phyloP scores from a whole-genome alignment of 2,329 filamentous ascomycete species.

The Onygenales sp. region DNA sequence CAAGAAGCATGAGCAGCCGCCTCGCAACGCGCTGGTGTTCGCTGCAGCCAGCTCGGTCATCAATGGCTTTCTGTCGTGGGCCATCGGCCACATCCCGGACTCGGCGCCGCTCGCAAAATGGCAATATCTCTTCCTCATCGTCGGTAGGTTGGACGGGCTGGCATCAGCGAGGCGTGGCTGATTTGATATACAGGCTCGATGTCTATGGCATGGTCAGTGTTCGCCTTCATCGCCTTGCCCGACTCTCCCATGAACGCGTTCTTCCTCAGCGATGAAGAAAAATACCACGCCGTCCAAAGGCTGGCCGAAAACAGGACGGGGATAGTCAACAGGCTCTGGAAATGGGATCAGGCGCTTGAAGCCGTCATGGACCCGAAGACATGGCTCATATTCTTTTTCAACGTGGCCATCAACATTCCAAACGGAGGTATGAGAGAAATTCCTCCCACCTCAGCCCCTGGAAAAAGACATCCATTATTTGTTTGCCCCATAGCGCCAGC shows the following conservation, averaged over 20 bases:
- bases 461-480: background rate
- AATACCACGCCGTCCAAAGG: constrained; percentile 36
- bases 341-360: constrained; percentile 20
- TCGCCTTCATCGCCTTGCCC: constrained; percentile 37
- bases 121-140: constrained; percentile 49
- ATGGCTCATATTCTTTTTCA: constrained; percentile 26
- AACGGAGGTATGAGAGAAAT: constrained; percentile 25
- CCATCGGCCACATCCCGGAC: constrained; percentile 44
- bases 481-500: too few relatives aligned
- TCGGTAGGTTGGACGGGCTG: constrained; percentile 25
- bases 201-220: constrained; percentile 43
- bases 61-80: constrained; percentile 36
- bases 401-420: constrained; percentile 26
- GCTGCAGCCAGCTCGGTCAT: constrained; percentile 24
- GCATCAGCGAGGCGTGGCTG: background rate
- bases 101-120: constrained; percentile 37
- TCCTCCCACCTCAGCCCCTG: background rate
- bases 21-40: constrained; percentile 28
- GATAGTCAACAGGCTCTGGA: constrained; percentile 22
- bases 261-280: constrained; percentile 49
- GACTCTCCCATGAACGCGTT: constrained; percentile 37
- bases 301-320: constrained; percentile 31
- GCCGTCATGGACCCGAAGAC: constrained; percentile 28
- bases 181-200: constrained; percentile 13
- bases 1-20: constrained; percentile 28